phyloP scores from a whole-genome alignment of 1,284 basidiomycete species.

The Xerocomus amazonicus region DNA sequence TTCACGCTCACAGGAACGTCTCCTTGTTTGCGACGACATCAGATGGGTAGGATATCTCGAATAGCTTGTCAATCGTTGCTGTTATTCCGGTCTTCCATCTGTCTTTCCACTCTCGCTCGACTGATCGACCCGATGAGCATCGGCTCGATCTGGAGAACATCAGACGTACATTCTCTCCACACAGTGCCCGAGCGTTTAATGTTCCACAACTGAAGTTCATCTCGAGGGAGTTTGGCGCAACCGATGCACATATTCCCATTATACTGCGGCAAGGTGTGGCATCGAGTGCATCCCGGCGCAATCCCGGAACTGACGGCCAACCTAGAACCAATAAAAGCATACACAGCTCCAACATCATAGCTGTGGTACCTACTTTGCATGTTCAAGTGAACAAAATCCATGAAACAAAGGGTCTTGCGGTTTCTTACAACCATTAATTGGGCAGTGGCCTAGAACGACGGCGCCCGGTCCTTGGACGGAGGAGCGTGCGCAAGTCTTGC shows the following conservation, averaged over 20 bases:
- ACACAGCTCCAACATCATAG: conserved; percentile 7
- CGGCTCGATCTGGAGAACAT: conserved; percentile 18
- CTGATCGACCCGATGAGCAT: conserved; percentile 17
- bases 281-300: conserved; percentile 45
- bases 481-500: conserved; percentile 52
- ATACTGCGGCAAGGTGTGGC: conserved; percentile 40
- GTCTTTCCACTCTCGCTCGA: conserved; percentile 40
- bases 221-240: conserved; percentile 24
- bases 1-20: conserved; percentile 41
- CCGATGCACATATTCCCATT: conserved; percentile 24
- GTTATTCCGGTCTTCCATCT: conserved; percentile 44
- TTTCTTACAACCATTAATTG: conserved; percentile 46
- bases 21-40: conserved; percentile 38
- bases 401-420: conserved; percentile 45
- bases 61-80: conserved; percentile 49
- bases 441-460: conserved; percentile 31
- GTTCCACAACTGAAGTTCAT: conserved; percentile 30
- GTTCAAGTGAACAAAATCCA: conserved; percentile 54
- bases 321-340: conserved; percentile 32
- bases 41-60: conserved; percentile 41
- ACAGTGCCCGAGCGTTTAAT: conserved; percentile 31
- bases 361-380: conserved; percentile 44
- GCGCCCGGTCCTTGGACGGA: conserved; percentile 28
- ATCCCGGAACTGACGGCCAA: conserved; percentile 47
- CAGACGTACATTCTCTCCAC: conserved; percentile 33